Base-by-base conservation (phyloP, 257 asterid genomes). In the Capsicum chinense region DNA sequence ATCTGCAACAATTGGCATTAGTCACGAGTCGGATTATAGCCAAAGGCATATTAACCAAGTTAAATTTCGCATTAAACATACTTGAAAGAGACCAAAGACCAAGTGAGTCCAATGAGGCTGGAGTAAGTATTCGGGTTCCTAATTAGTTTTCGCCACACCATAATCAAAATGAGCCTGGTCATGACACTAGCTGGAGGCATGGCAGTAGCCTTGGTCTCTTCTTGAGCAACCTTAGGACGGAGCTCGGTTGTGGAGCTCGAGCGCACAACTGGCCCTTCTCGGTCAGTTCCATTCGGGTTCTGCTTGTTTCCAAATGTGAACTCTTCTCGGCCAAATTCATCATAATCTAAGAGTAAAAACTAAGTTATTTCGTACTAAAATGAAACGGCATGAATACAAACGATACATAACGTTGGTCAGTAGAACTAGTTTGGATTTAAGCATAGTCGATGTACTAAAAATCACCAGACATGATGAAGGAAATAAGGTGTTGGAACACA, bases 161-260 rank as follows among this genome's bases (percentile, higher is more conserved):
- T 89, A 33, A 89, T 89, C 83, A 89, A 66, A 84, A 89, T 89
- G 35, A 89, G 89, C 83, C 90, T 84, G 48, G 90, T 87, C 92
- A 89, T 86, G 63, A 89, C 92, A 76, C 92, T 89, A 15, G 90
- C 81, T 37, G 92, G 90, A 10, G 92, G 92, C 88, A 89, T 86
- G 17, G 89, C 79, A 5, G 90, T 44, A 3, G 89, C 83, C 84
- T 90, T 90, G 42, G 81, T 70, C 64, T 88, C 88, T 52, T 81
- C 80, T 3, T 62, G 82, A n/a, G 52, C 79, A 5, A 91, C 59
- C 89, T 93, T 94, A 0, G 99, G 98, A 67, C 89, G 92, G 56
- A 96, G 98, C 94, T 96, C 98, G 0, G 97, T 83, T 0, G 98
- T 93, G 13, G 98, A 94, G 88, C 98, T 96, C 11, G 98, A 94